Base-by-base conservation (phyloP, 2,329 filamentous ascomycete genomes). In the Aspergillus quadrilineatus region DNA sequence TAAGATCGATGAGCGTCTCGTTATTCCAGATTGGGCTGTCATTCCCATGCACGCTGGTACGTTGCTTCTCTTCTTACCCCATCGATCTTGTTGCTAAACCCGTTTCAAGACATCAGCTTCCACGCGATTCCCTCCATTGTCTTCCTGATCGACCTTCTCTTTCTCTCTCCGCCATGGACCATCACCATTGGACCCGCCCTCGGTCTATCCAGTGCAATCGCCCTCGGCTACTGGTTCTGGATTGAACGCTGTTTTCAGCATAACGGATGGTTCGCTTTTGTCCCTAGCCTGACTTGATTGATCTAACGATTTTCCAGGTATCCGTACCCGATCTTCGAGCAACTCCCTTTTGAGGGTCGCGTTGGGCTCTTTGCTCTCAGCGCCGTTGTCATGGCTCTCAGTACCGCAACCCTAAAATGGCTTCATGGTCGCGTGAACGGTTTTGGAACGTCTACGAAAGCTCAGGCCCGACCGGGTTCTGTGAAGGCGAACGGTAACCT, bases 281-380 rank as follows among this genome's bases (percentile, higher is more conserved):
- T 4, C 15, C 6, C 4, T 10, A 2, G 12, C 12, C 6, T 7
- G 3, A n/a, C 8, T 29, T 4, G 12, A n/a, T 9, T 41, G 4
- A 7, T 9, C 29, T 37, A 6, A 53, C 62, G 26, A 14, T 12
- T 65, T 50, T 37, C 72, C 64, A 89, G 86, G 79, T 95, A 96
- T 65, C 91, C 92, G 0, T 96, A 97, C 72, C 92, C 92, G 1
- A 81, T 96, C 28, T 93, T 97, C 61, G 86, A 80, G 7, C 70
- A 89, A 44, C 76, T 95, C 42, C 81, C 79, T 49, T 88, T 85
- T 0, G 69, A 77, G 48, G 86, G 91, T 67, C 83, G 92, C 17
- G 76, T 86, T 7, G 74, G 83, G 0, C 77, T 96, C 8, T 96
- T 95, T 64, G 80, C 79, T 0, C 75, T 83, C 15, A 89, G 89